Percentiles rank a stretch among this genome's conserved stretches.
Evolutionary conservation across 129 eudicot species (phyloP).

Genomic region (Gnaphalium uliginosum): DNA sequence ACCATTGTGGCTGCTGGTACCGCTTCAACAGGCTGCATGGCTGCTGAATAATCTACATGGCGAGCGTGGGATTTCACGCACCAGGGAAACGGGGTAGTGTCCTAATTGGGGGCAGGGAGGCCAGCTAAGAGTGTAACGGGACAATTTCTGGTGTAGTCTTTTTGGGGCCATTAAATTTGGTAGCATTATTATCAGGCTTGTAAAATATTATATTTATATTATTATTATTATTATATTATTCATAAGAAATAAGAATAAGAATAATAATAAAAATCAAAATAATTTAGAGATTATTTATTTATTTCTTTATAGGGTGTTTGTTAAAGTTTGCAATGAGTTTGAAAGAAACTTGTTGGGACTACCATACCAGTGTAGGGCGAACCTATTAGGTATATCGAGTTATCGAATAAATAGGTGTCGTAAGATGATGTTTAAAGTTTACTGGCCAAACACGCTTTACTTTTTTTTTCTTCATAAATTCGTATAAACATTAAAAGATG

Average conservation of each 20-base stretch:
- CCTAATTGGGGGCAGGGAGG: slow-evolving; percentile 24
- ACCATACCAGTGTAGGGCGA: not conserved
- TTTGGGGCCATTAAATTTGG: slow-evolving; percentile 27
- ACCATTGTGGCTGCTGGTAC: slow-evolving; percentile 12
- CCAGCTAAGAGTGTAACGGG: slow-evolving; percentile 38
- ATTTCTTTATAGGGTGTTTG: not conserved
- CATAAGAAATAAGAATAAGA: not conserved
- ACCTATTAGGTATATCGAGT: not conserved
- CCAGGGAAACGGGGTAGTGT: slow-evolving; percentile 18
- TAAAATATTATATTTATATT: slow-evolving; percentile 15
- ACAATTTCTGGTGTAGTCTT: slow-evolving; percentile 22
- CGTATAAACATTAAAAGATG: too few relatives aligned
- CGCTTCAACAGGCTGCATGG: slow-evolving; percentile 1
- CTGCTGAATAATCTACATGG: slow-evolving; percentile 24
- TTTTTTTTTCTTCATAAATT: too few relatives aligned
- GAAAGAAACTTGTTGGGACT: not conserved
- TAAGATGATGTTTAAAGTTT: not conserved
- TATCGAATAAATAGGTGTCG: not conserved
- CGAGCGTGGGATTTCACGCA: slow-evolving; percentile 26
- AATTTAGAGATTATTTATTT: too few relatives aligned
- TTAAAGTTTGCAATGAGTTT: not conserved
- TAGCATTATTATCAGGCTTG: slow-evolving; percentile 13
- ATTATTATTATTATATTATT: slow-evolving; percentile 12
- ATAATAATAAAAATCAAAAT: too few relatives aligned
- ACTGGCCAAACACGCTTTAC: not conserved